Evolutionary conservation across 768 basidiomycete genomes (phyloP).

Genomic region (Suillus subaureus): DNA sequence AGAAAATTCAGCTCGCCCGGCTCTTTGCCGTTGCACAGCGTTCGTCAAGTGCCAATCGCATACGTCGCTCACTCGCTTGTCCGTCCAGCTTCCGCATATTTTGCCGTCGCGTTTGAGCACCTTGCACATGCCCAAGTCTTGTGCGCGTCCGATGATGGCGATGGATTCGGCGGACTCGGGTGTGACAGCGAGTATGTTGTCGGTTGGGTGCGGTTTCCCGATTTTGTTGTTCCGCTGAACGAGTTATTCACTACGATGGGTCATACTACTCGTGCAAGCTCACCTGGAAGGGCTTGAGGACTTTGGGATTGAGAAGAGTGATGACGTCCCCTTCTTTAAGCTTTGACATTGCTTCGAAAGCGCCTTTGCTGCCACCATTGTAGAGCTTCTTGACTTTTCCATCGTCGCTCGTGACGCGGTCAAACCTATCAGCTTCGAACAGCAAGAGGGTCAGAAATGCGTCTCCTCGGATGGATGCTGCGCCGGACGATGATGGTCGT

Average conservation of each 20-base stretch:
- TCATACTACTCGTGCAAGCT: conserved; percentile 18
- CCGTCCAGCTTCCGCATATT: conserved; percentile 85
- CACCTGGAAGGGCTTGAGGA: conserved; percentile 87
- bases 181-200: conserved; percentile 84
- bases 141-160: conserved; percentile 81
- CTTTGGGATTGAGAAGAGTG: conserved; percentile 83
- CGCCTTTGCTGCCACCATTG: conserved; percentile 88
- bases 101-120: conserved; percentile 81
- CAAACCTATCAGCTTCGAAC: conserved; percentile 83
- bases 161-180: conserved; percentile 82
- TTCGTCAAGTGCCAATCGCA: conserved; percentile 92
- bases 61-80: conserved; percentile 81
- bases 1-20: conserved; percentile 84
- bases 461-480: conserved; percentile 72
- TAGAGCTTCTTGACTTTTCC: conserved; percentile 64
- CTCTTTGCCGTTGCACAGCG: conserved; percentile 74
- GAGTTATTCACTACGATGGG: neutral
- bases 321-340: conserved; percentile 89
- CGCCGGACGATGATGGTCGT: conserved; percentile 54
- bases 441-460: conserved; percentile 81
- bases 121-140: conserved; percentile 84
- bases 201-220: conserved; percentile 71
- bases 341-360: conserved; percentile 87
- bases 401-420: conserved; percentile 54
- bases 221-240: conserved; percentile 40